Base-by-base conservation (phyloP, 371 early-diverging fungal species). In the Mucor racemosus region DNA sequence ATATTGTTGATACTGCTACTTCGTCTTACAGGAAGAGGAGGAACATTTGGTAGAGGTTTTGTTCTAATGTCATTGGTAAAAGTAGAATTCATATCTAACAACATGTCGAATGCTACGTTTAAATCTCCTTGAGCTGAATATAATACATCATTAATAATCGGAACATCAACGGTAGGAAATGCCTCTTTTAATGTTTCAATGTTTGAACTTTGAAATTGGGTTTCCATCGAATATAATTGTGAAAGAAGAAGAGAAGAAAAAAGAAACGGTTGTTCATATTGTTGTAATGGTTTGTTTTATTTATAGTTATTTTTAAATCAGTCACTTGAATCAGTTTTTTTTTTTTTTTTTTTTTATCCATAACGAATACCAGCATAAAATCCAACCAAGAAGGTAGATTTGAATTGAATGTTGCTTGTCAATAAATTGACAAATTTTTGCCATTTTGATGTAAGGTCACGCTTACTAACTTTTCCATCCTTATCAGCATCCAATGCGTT, bases 341-440 rank as follows among this genome's bases (percentile, higher is more conserved):
- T n/a, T n/a, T n/a, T n/a, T n/a, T n/a, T n/a, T n/a, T n/a, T n/a
- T n/a, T n/a, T 59, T 64, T 82, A 87, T 42, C 85, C 85, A 66
- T 85, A 85, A 26, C 80, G 75, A 58, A 86, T 64, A 36, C 88
- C 87, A 42, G 76, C 59, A 65, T 78, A 78, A 38, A 86, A 81
- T 0, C 88, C 88, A 33, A 74, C 71, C 9, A 81, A 66, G 54
- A 86, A 88, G 2, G 86, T 81, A 1, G 84, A 78, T 66, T 86
- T 88, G 76, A 88, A 88, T 65, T 86, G 88, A 19, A 88, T 69
- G 58, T 86, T 85, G 48, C 71, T 76, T 7, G 88, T 88, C 70
- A 88, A 73, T n/a, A 88, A 48, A 13, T 68, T 72, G 33, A 84
- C 70, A 19, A 88, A 63, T 9, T 58, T 67, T 26, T 77, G 65